Base-by-base conservation (phyloP, 768 basidiomycete genomes). In the Baorangia bicolor region DNA sequence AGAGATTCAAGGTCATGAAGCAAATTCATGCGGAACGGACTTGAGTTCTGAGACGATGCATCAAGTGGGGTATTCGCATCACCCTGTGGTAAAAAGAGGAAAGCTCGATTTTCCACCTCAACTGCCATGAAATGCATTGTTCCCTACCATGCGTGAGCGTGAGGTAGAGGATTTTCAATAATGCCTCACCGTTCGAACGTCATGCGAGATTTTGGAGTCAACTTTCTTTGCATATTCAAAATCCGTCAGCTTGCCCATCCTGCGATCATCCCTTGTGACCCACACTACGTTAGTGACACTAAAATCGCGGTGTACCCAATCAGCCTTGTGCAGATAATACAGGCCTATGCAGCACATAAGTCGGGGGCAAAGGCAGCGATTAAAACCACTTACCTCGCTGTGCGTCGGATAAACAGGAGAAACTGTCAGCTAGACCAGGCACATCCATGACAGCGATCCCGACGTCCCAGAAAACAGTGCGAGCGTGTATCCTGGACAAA, bases 1-100 rank as follows among this genome's bases (percentile, higher is more conserved):
- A 2, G 5, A 14, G 57, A 64, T 40, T 62, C 53, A 2, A 62
- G 23, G 31, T 64, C 62, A 37, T 63, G 54, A 2, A 59, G 57
- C 18, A 23, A 21, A 38, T 63, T 63, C 62, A 62, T 56, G 13
- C 46, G 54, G 4, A 63, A 62, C 1, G 58, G 49, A 18, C 5
- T n/a, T n/a, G 33, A 14, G 13, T 34, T 34, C n/a, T n/a, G n/a
- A n/a, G n/a, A n/a, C n/a, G 33, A 16, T 14, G 5, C 0, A 14
- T 6, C 13, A 14, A n/a, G n/a, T n/a, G n/a, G n/a, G n/a, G n/a
- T n/a, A n/a, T 34, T 14, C 5, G 2, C 7, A 6, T 10, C 2
- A 6, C 5, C 2, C 7, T 13, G 4, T 28, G 58, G 58, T 1
- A 5, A 0, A 41, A 55, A 61, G 2, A 25, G 25, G 31, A 56